Evolutionary conservation across 2,329 filamentous ascomycete species (phyloP).

Genomic region (Amesomyces nigricolor): DNA sequence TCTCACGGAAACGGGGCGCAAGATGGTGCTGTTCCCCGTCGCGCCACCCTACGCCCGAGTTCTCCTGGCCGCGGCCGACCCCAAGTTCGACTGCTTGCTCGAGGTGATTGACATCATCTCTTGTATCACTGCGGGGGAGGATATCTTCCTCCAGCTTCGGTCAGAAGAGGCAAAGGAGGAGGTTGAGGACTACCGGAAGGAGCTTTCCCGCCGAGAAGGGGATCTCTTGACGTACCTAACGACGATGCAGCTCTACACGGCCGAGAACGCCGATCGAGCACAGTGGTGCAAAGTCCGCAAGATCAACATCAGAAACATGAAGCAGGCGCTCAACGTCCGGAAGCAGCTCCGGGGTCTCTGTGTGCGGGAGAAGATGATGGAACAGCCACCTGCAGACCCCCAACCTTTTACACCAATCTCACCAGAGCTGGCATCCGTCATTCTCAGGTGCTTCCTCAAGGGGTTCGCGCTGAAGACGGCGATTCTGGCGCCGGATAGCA

Average conservation of each 20-base stretch:
- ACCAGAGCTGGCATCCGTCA: slow-evolving; percentile 47
- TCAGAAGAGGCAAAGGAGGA: slow-evolving; percentile 52
- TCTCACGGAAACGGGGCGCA: slow-evolving; percentile 68
- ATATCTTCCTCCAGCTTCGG: slow-evolving; percentile 56
- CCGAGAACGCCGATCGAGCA: slow-evolving; percentile 49
- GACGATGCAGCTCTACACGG: slow-evolving; percentile 56
- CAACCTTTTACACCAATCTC: slow-evolving; percentile 51
- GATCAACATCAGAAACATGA: slow-evolving; percentile 56
- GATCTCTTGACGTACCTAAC: slow-evolving; percentile 61
- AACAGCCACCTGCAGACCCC: slow-evolving; percentile 44
- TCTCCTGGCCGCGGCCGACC: slow-evolving; percentile 68
- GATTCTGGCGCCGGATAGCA: slow-evolving; percentile 53
- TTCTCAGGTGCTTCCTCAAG: slow-evolving; percentile 57
- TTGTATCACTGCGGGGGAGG: slow-evolving; percentile 57
- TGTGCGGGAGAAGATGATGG: slow-evolving; percentile 45
- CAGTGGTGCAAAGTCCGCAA: slow-evolving; percentile 55
- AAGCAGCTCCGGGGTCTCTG: slow-evolving; percentile 56
- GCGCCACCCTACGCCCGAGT: slow-evolving; percentile 76
- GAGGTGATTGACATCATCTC: slow-evolving; percentile 82
- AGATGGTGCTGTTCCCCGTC: slow-evolving; percentile 78
- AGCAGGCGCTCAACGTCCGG: slow-evolving; percentile 56
- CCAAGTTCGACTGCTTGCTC: slow-evolving; percentile 65
- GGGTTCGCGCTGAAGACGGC: slow-evolving; percentile 59
- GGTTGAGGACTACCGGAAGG: slow-evolving; percentile 48
- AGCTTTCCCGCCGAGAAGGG: slow-evolving; percentile 56